Evolutionary conservation across 441 rosid genomes (phyloP).

Genomic region (Brassica balearica): DNA sequence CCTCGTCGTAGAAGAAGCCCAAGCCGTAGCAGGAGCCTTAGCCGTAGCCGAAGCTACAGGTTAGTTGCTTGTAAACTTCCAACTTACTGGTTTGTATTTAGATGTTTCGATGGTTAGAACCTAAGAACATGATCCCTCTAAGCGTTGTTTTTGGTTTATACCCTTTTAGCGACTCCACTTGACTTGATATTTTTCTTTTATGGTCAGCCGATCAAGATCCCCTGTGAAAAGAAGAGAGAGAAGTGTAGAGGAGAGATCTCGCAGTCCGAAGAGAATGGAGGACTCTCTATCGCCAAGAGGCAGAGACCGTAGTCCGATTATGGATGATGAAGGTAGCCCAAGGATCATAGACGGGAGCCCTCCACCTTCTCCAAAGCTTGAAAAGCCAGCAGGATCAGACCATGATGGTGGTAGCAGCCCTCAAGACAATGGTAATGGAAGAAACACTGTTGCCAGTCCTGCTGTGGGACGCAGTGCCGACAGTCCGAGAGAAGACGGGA

Average conservation of each 20-base stretch:
- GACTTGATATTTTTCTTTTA: too few species aligned
- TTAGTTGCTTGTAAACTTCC: conserved; percentile 8
- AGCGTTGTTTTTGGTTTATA: neutral
- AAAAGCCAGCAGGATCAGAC: conserved; percentile 38
- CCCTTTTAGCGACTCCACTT: too few species aligned
- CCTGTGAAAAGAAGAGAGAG: conserved; percentile 51
- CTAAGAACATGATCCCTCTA: neutral
- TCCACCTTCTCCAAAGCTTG: conserved; percentile 9
- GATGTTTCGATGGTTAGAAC: neutral
- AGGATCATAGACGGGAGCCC: conserved; percentile 56
- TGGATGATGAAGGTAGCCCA: conserved; percentile 54
- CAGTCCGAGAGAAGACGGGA: conserved; percentile 49
- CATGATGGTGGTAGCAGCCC: conserved; percentile 43
- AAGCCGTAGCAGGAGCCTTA: conserved; percentile 70
- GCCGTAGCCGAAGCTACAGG: conserved; percentile 63
- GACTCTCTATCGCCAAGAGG: conserved; percentile 55
- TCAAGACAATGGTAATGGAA: conserved; percentile 40
- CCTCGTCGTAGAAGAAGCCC: conserved; percentile 78
- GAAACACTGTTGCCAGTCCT: conserved; percentile 48
- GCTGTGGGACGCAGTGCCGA: neutral
- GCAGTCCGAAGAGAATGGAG: conserved; percentile 61
- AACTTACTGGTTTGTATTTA: neutral
- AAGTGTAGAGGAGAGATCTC: conserved; percentile 52
- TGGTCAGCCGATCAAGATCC: conserved; percentile 64
- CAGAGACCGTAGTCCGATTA: conserved; percentile 58